Conservation (phyloP, 345 rosid species). For the Turritis glabra region DNA sequence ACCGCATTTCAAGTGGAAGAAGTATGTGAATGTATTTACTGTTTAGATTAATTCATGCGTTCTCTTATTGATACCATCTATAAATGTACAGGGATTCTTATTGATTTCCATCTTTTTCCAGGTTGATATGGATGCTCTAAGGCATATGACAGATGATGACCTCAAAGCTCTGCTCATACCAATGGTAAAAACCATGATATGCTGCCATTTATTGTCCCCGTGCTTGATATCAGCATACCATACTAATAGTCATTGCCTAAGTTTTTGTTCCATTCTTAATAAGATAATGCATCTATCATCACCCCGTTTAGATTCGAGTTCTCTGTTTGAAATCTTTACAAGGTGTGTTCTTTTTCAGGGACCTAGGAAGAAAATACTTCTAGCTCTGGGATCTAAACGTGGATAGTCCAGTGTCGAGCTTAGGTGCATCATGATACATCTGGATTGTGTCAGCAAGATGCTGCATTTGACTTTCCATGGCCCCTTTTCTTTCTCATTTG, state of each 20-base stretch:
- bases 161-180: slow-evolving; percentile 94
- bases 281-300: background rate
- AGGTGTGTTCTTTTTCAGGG: slow-evolving; percentile 54
- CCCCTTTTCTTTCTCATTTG: slow-evolving; percentile 9
- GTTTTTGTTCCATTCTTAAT: background rate
- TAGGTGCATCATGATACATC: slow-evolving; percentile 15
- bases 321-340: slow-evolving; percentile 4
- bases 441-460: background rate
- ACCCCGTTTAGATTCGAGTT: background rate
- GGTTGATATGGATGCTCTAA: slow-evolving; percentile 96
- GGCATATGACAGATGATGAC: slow-evolving; percentile 95
- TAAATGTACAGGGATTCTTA: background rate
- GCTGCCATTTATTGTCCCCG: background rate
- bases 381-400: slow-evolving; percentile 67
- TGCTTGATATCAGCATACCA: background rate
- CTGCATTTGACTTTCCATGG: background rate
- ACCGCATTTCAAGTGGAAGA: slow-evolving; percentile 92
- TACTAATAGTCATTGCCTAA: background rate
- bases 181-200: slow-evolving; percentile 55
- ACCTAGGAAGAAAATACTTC: slow-evolving; percentile 88
- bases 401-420: slow-evolving; percentile 27
- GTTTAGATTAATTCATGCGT: background rate
- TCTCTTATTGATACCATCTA: background rate
- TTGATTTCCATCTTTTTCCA: slow-evolving; percentile 37
- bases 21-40: slow-evolving; percentile 46